Evolutionary conservation across 164 flowering plant species (phyloP).

Genomic region (Annona squamosa): DNA sequence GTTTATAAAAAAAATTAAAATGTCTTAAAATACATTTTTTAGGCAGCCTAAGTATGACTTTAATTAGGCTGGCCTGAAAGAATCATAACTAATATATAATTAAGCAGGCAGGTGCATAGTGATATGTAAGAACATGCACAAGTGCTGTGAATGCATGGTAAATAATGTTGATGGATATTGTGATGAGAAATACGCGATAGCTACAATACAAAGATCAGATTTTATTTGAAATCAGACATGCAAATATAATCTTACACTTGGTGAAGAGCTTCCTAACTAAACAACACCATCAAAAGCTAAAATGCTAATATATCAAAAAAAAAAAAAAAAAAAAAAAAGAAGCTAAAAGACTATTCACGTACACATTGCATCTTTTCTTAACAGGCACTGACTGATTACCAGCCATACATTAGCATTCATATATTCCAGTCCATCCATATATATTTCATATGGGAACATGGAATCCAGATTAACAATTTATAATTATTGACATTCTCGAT

Average conservation of each 20-base stretch:
- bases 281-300: not conserved
- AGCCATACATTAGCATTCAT: not conserved
- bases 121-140: no score
- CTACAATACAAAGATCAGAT: not conserved
- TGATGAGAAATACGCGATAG: no score
- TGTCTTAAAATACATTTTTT: no score
- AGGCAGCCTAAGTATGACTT: no score
- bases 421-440: not conserved
- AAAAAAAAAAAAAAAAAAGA: no score
- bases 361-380: not conserved
- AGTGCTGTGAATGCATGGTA: no score
- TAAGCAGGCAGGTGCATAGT: no score
- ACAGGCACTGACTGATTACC: not conserved
- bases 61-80: no score
- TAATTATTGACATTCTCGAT: not conserved
- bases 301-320: not conserved
- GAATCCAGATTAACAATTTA: not conserved
- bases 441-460: not conserved
- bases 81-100: no score
- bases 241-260: conserved; percentile 11
- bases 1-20: no score
- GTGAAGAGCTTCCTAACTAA: conserved; percentile 13
- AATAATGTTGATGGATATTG: no score
- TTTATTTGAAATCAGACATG: not conserved
- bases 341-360: no score